phyloP scores from a whole-genome alignment of 2,329 filamentous ascomycete genomes.

The Neonectria coccinea region DNA sequence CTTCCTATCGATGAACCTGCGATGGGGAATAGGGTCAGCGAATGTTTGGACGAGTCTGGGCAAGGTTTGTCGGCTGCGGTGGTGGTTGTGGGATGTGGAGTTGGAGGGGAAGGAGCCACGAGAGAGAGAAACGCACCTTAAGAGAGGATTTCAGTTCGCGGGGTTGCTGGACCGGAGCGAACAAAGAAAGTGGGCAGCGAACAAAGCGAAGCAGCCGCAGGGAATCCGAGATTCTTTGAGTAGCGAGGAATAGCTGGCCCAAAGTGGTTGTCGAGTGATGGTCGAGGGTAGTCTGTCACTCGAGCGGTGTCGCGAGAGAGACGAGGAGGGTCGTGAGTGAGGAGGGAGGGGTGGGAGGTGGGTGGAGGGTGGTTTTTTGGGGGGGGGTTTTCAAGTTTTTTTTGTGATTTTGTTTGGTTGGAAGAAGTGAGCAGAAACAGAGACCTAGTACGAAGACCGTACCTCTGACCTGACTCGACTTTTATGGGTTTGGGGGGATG shows the following conservation, averaged over 20 bases:
- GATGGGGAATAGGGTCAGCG: slow-evolving; percentile 32
- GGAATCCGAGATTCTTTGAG: slow-evolving; percentile 43
- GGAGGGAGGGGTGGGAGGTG: slow-evolving; percentile 40
- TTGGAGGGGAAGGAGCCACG: slow-evolving; percentile 27
- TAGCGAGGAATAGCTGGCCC: slow-evolving; percentile 38
- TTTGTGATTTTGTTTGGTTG: slow-evolving; percentile 65
- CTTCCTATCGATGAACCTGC: slow-evolving; percentile 36
- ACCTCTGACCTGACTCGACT: slow-evolving; percentile 66
- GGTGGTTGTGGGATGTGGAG: slow-evolving; percentile 20
- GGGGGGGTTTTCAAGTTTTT: slow-evolving; percentile 70
- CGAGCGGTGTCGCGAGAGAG: slow-evolving; percentile 48
- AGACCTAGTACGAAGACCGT: slow-evolving; percentile 69
- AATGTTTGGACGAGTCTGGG: slow-evolving; percentile 28
- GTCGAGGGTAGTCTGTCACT: slow-evolving; percentile 39
- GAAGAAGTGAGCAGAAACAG: slow-evolving; percentile 69
- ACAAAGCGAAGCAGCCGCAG: slow-evolving; percentile 46
- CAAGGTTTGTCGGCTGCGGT: slow-evolving; percentile 3
- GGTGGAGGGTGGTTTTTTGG: slow-evolving; percentile 67
- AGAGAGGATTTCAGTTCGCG: slow-evolving; percentile 43
- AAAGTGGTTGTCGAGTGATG: slow-evolving; percentile 35
- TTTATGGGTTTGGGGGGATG: slow-evolving; percentile 57
- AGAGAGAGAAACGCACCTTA: slow-evolving; percentile 32
- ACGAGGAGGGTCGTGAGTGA: slow-evolving; percentile 38
- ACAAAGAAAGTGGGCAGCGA: slow-evolving; percentile 47
- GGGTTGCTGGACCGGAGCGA: slow-evolving; percentile 42